Evolutionary conservation across 768 basidiomycete species (phyloP).

Genomic region (Mycena olivaceomarginata): DNA sequence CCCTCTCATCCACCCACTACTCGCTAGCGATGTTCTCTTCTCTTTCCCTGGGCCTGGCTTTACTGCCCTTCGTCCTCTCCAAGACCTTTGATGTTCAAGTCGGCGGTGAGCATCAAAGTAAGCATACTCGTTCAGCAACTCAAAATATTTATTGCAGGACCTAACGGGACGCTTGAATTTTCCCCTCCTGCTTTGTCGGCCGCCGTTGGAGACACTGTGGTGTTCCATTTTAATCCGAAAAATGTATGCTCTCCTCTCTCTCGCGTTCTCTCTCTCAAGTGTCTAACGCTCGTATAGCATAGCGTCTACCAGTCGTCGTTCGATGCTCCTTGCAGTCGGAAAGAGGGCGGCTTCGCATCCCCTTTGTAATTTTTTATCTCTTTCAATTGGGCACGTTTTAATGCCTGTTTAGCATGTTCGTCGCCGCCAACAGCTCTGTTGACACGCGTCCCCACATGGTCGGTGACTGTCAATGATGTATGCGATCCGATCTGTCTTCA

Average conservation of each 20-base stretch:
- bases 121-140: too few species aligned
- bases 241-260: too few species aligned
- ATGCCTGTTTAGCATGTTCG: slow-evolving; percentile 64
- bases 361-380: slow-evolving; percentile 69
- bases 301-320: slow-evolving; percentile 70
- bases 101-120: slow-evolving; percentile 52
- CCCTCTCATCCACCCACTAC: slow-evolving; percentile 46
- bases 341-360: slow-evolving; percentile 72
- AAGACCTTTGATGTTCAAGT: slow-evolving; percentile 74
- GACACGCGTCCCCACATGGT: slow-evolving; percentile 70
- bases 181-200: slow-evolving; percentile 52
- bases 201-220: slow-evolving; percentile 73
- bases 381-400: slow-evolving; percentile 18
- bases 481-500: slow-evolving; percentile 25
- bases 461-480: slow-evolving; percentile 62
- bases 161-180: too few species aligned
- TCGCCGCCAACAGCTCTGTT: slow-evolving; percentile 70
- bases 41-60: slow-evolving; percentile 68
- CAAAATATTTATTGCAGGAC: too few species aligned
- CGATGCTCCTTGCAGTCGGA: slow-evolving; percentile 70
- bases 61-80: slow-evolving; percentile 70
- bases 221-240: slow-evolving; percentile 75
- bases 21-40: slow-evolving; percentile 64
- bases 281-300: neutral
- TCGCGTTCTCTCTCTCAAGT: too few species aligned